phyloP scores from a whole-genome alignment of 2,329 filamentous ascomycete genomes.

The Biscogniauxia sp. region DNA sequence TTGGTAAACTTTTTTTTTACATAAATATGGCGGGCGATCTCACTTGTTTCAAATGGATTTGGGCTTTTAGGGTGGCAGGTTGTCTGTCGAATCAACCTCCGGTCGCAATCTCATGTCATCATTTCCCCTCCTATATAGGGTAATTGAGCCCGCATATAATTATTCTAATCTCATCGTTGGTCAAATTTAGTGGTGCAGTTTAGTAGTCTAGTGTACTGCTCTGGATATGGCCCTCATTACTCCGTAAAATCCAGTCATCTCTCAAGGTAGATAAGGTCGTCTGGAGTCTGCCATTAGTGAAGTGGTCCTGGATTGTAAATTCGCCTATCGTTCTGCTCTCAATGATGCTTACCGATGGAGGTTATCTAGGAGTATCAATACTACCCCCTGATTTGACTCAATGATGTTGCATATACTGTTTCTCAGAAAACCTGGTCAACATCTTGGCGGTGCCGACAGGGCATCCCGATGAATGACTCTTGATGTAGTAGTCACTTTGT shows the following conservation, averaged over 20 bases:
- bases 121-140: background rate
- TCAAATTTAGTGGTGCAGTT: too few species aligned
- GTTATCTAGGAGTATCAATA: constrained; percentile 2
- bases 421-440: background rate
- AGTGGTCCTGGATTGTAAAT: constrained; percentile 1
- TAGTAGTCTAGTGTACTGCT: background rate
- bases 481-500: constrained; percentile 3
- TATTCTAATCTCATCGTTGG: background rate
- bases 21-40: background rate
- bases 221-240: background rate
- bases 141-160: background rate
- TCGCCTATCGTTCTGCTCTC: constrained; percentile 2
- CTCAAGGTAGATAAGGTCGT: background rate
- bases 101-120: background rate
- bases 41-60: background rate
- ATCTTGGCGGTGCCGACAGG: constrained; percentile 5
- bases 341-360: background rate
- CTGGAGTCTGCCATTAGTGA: constrained; percentile 6
- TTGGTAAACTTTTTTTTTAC: constrained; percentile 1
- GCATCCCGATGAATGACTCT: constrained; percentile 14
- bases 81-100: background rate
- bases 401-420: constrained; percentile 5
- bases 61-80: background rate
- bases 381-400: constrained; percentile 1
- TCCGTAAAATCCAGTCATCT: background rate